These are phyloP conservation scores for Cladosporium sp. DNA, from an alignment of 2,329 filamentous ascomycete genomes.

Conservation along the genomic window DNA sequence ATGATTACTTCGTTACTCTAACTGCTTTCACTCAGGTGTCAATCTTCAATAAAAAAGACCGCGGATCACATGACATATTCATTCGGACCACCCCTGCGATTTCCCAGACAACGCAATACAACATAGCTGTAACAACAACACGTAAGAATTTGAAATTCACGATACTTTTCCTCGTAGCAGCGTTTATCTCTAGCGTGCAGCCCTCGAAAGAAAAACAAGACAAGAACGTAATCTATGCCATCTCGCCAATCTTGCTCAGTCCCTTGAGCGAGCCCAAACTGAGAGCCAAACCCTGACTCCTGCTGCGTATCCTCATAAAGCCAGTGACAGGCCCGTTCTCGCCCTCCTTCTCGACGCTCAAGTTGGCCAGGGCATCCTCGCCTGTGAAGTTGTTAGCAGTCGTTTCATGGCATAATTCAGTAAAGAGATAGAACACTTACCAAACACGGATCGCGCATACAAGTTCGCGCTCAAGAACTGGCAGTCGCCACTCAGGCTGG, in stretches of 20 bases:
- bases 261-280: slow-evolving; percentile 94
- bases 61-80: no score
- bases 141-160: slow-evolving; percentile 73
- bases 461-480: slow-evolving; percentile 97
- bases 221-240: slow-evolving; percentile 15
- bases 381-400: slow-evolving; percentile 55
- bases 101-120: background rate
- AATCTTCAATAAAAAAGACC: background rate
- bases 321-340: slow-evolving; percentile 94
- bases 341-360: slow-evolving; percentile 97
- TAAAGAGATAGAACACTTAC: slow-evolving; percentile 61
- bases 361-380: slow-evolving; percentile 94
- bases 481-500: slow-evolving; percentile 94
- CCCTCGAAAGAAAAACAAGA: background rate
- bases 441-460: slow-evolving; percentile 95
- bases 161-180: background rate
- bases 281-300: slow-evolving; percentile 90
- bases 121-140: background rate
- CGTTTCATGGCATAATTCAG: no score
- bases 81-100: no score
- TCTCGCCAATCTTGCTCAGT: slow-evolving; percentile 67
- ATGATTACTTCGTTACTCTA: background rate
- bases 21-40: background rate
- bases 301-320: slow-evolving; percentile 95
- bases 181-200: background rate